Evolutionary conservation across 1,284 basidiomycete genomes (phyloP), one percentile per base, ranked within the genome.

Genomic region (Sutorius eximius): DNA sequence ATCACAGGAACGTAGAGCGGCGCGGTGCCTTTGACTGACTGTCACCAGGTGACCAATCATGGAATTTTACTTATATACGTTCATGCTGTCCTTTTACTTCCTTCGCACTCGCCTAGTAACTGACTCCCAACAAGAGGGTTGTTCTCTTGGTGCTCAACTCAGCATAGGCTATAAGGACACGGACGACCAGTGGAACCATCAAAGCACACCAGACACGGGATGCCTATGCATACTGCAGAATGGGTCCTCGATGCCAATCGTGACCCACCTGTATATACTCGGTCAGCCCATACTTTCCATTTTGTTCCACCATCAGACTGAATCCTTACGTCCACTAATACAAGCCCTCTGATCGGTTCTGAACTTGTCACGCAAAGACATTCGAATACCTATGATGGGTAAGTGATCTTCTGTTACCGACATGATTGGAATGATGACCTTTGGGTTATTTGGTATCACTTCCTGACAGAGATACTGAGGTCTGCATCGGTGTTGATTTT

Each of bases 281-380:
- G 63, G 61, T 62, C 13, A 29, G 52, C 37, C 9, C 15, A 6
- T 27, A 6, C n/a, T 24, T 24, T 27, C 3, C 11, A 15, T 24
- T 41, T 18, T 24, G 30, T 20, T 22, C 34, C 15, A 22, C 12
- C 4, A 1, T 16, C 22, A 0, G 15, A 40, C n/a, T 54, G 13
- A 24, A 24, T 24, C 22, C 62, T 51, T 7, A 4, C 2, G 5
- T 1, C 29, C 22, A 12, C 24, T 13, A 41, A 6, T 2, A 0
- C 34, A 20, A 64, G 61, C 16, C 55, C 44, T 8, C 18, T 66
- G 44, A 45, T 64, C n/a, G 61, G 63, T 29, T 66, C 63, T 33
- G 64, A 64, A 27, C 51, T 56, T 44, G 2, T 20, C 13, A 41
- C 62, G 46, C 63, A 63, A 16, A 52, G 16, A 33, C 6, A 46